phyloP scores from a whole-genome alignment of 2,329 filamentous ascomycete genomes.

The Colletotrichum sp. region DNA sequence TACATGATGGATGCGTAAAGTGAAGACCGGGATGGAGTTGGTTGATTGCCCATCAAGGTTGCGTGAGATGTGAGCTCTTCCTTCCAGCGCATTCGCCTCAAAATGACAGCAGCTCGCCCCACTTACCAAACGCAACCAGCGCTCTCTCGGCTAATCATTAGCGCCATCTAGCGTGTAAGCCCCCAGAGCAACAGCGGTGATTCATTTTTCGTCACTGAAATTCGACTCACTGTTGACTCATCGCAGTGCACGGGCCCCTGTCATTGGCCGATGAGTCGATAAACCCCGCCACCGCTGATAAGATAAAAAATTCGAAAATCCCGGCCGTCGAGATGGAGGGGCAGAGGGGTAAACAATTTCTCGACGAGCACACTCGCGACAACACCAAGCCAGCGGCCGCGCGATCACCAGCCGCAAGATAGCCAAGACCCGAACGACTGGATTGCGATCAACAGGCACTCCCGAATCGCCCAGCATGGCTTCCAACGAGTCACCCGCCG shows the following conservation, averaged over 20 bases:
- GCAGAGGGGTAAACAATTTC: neutral
- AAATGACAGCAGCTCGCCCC: neutral
- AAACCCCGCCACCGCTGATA: conserved; percentile 15
- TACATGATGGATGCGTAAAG: neutral
- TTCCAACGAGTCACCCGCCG: conserved; percentile 36
- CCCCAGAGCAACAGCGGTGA: neutral
- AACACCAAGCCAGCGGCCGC: neutral
- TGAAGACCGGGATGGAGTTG: neutral
- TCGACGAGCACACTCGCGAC: neutral
- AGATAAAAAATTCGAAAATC: conserved; percentile 20
- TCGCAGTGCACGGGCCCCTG: neutral
- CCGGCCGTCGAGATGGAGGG: conserved; percentile 6
- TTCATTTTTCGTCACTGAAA: neutral
- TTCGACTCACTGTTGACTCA: conserved; percentile 8
- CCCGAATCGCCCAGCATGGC: neutral
- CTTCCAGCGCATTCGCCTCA: neutral
- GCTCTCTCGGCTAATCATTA: neutral
- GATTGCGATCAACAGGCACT: neutral
- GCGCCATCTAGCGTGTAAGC: neutral
- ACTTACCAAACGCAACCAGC: neutral
- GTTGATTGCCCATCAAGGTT: neutral
- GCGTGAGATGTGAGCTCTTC: neutral
- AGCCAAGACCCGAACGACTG: neutral
- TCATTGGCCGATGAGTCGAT: neutral
- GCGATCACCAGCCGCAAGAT: neutral